phyloP scores from a whole-genome alignment of 1,284 basidiomycete species.

The Austroboletus novae-zelandiae region DNA sequence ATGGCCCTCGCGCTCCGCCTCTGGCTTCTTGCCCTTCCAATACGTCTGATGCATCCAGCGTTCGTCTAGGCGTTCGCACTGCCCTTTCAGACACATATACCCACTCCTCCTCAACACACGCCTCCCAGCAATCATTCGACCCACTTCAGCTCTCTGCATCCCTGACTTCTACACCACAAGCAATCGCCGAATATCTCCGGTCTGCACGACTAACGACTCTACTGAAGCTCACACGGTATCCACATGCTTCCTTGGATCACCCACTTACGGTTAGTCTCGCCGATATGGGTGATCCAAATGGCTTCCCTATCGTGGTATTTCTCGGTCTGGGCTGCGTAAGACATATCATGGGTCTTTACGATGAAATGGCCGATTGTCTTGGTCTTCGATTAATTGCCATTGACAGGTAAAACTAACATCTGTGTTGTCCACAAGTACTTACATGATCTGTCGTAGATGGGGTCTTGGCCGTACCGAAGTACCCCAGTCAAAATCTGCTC shows the following conservation, averaged over 20 bases:
- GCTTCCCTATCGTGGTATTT: constrained; percentile 87
- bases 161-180: constrained; percentile 55
- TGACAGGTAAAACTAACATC: constrained; percentile 62
- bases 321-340: constrained; percentile 92
- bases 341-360: constrained; percentile 92
- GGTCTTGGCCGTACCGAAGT: constrained; percentile 86
- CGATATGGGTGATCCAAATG: constrained; percentile 81
- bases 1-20: constrained; percentile 23
- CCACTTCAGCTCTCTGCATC: constrained; percentile 40
- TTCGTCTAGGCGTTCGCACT: constrained; percentile 16
- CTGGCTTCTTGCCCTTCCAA: constrained; percentile 25
- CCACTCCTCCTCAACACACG: constrained; percentile 39
- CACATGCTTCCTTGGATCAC: constrained; percentile 70
- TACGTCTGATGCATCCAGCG: constrained; percentile 28
- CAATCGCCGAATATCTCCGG: constrained; percentile 80
- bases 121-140: constrained; percentile 47
- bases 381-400: constrained; percentile 90
- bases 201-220: constrained; percentile 84
- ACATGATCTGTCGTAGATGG: constrained; percentile 57
- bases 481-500: constrained; percentile 62
- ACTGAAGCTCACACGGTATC: constrained; percentile 73
- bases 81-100: constrained; percentile 18
- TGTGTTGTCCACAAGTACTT: constrained; percentile 10
- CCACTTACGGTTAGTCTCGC: constrained; percentile 88
- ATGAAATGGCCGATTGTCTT: constrained; percentile 90